A percentile compares a stretch with the other conserved stretches of the same genome.
Evolutionary conservation across 306 rosid genomes (phyloP).

Genomic region (Albizia julibrissin): DNA sequence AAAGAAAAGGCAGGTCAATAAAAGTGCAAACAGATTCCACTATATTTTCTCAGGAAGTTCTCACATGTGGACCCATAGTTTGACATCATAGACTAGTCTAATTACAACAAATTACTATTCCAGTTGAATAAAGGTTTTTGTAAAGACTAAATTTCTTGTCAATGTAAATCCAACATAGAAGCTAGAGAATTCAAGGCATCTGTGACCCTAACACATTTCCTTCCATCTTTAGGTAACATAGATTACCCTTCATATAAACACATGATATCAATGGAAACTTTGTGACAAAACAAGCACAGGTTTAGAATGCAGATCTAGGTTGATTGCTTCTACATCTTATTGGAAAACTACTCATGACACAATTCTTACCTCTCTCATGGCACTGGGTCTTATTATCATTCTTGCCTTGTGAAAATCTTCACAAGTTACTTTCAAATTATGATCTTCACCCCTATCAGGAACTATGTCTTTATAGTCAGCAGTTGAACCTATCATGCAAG

Average conservation of each 20-base stretch:
- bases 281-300: constrained; percentile 17
- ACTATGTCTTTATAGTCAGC: constrained; percentile 37
- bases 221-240: neutral
- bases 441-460: constrained; percentile 40
- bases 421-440: constrained; percentile 53
- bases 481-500: constrained; percentile 37
- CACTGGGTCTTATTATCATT: constrained; percentile 88
- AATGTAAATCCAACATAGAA: neutral
- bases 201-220: neutral
- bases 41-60: neutral
- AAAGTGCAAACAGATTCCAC: constrained; percentile 20
- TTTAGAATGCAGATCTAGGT: constrained; percentile 13
- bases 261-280: neutral
- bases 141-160: constrained; percentile 17
- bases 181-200: neutral
- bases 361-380: constrained; percentile 90
- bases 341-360: constrained; percentile 16
- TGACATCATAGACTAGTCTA: neutral
- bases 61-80: constrained; percentile 3
- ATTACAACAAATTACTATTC: neutral
- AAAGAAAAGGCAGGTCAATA: constrained; percentile 22
- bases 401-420: constrained; percentile 87
- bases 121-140: constrained; percentile 23
- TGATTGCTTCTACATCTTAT: neutral
- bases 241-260: constrained; percentile 18